Evolutionary conservation across 1,284 basidiomycete genomes (phyloP).

Genomic region (Pseudozyma sp.): DNA sequence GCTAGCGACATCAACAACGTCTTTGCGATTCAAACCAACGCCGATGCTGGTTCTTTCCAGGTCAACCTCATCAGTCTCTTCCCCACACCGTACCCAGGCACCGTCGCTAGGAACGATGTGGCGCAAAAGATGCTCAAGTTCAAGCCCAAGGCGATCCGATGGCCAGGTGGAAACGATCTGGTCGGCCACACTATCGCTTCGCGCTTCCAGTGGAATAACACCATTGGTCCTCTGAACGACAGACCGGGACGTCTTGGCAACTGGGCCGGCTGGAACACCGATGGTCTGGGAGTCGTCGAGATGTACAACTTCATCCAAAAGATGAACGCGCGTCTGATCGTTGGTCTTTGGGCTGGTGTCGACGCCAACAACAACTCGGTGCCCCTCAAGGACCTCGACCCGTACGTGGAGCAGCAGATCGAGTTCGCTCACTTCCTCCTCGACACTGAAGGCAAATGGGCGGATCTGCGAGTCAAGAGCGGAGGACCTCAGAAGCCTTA

Average conservation of each 20-base stretch:
- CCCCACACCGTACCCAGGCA: conserved; percentile 45
- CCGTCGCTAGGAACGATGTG: conserved; percentile 71
- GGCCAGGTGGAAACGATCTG: conserved; percentile 76
- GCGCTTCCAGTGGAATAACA: conserved; percentile 79
- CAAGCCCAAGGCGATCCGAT: conserved; percentile 76
- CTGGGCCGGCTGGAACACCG: conserved; percentile 73
- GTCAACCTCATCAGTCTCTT: conserved; percentile 54
- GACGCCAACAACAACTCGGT: conserved; percentile 67
- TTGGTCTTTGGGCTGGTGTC: conserved; percentile 77
- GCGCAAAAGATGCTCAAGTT: conserved; percentile 76
- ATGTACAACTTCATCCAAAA: conserved; percentile 78
- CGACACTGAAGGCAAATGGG: conserved; percentile 37
- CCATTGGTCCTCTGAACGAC: conserved; percentile 72
- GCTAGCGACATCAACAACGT: conserved; percentile 46
- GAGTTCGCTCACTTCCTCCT: conserved; percentile 52
- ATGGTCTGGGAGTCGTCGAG: conserved; percentile 74
- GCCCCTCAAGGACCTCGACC: conserved; percentile 73
- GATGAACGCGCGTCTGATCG: conserved; percentile 72
- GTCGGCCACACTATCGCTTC: conserved; percentile 71
- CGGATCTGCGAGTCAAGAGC: conserved; percentile 36
- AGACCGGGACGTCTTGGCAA: conserved; percentile 72
- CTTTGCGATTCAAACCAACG: conserved; percentile 45
- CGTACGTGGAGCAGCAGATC: conserved; percentile 73
- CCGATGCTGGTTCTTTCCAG: conserved; percentile 30
- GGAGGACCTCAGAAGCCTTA: conserved; percentile 72